Conservation (phyloP, 1,284 basidiomycete genomes). For the Cystobasidium slooffiae region DNA sequence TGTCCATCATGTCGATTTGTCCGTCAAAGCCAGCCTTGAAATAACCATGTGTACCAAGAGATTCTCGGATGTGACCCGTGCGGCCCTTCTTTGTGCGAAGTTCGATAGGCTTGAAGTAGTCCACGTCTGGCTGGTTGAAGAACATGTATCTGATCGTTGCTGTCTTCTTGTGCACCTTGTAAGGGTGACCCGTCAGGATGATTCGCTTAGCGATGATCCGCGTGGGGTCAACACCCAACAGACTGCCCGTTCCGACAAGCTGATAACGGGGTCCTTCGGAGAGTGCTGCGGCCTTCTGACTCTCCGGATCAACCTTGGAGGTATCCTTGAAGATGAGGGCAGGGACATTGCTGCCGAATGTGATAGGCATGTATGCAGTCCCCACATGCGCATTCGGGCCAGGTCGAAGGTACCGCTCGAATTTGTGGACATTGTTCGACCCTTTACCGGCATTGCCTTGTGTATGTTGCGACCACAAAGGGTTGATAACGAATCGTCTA, state of each 20-base stretch:
- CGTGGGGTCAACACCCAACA: slow-evolving; percentile 86
- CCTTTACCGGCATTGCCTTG: slow-evolving; percentile 81
- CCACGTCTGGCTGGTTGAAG: slow-evolving; percentile 87
- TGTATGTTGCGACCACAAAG: slow-evolving; percentile 89
- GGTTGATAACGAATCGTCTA: slow-evolving; percentile 78
- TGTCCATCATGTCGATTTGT: slow-evolving; percentile 85
- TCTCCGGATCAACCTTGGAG: slow-evolving; percentile 50
- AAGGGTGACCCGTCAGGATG: slow-evolving; percentile 91
- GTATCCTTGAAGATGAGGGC: slow-evolving; percentile 53
- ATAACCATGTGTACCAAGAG: slow-evolving; percentile 97
- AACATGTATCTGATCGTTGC: slow-evolving; percentile 99
- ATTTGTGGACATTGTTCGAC: slow-evolving; percentile 96
- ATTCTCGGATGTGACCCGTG: slow-evolving; percentile 84
- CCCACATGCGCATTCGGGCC: slow-evolving; percentile 69
- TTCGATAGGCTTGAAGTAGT: slow-evolving; percentile 91
- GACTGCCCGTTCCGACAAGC: slow-evolving; percentile 87
- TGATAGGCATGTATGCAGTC: slow-evolving; percentile 84
- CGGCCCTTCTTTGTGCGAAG: slow-evolving; percentile 91
- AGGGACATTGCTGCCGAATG: slow-evolving; percentile 69
- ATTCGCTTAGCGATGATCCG: slow-evolving; percentile 90
- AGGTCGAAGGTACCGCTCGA: slow-evolving; percentile 87
- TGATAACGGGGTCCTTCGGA: slow-evolving; percentile 53
- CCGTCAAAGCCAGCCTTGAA: slow-evolving; percentile 92
- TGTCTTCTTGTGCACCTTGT: slow-evolving; percentile 97
- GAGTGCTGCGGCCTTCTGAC: slow-evolving; percentile 49